These are phyloP conservation scores for Fusarium xylarioides DNA, from an alignment of 2,329 filamentous ascomycete species.

Conservation along the genomic window DNA sequence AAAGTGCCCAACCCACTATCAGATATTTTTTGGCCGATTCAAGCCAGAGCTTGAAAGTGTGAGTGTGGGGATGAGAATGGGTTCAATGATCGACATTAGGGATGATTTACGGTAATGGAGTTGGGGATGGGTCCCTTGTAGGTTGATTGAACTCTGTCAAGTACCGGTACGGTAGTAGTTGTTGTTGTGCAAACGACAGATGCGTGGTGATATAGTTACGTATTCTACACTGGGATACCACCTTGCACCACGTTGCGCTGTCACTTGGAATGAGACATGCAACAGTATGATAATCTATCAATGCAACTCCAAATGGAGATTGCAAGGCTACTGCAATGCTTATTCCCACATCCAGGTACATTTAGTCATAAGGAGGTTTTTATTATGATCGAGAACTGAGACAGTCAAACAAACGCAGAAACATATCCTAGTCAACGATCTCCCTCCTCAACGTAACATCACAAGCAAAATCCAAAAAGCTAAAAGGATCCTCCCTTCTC, in stretches of 20 bases:
- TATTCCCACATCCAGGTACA: background rate
- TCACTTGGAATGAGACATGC: slow-evolving; percentile 14
- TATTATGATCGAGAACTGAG: background rate
- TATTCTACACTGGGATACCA: background rate
- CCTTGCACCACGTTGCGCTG: slow-evolving; percentile 4
- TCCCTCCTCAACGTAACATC: background rate
- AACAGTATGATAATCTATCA: slow-evolving; percentile 11
- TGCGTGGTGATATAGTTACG: background rate
- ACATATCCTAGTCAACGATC: slow-evolving; percentile 1
- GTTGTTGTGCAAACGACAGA: slow-evolving; percentile 15
- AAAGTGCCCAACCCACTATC: slow-evolving; percentile 1
- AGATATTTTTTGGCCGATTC: slow-evolving; percentile 10
- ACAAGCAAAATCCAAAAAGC: background rate
- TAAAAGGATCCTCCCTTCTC: background rate
- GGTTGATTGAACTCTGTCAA: background rate
- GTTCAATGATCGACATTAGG: slow-evolving; percentile 20
- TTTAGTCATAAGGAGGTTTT: background rate
- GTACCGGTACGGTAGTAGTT: slow-evolving; percentile 7
- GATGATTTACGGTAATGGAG: slow-evolving; percentile 16
- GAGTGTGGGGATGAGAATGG: background rate
- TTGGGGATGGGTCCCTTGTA: slow-evolving; percentile 3
- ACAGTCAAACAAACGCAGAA: background rate
- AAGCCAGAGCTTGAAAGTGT: background rate
- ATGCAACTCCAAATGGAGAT: background rate
- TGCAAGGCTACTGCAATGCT: slow-evolving; percentile 1